phyloP scores from a whole-genome alignment of 176 grass and related monocot species.

The Lolium rigidum region DNA sequence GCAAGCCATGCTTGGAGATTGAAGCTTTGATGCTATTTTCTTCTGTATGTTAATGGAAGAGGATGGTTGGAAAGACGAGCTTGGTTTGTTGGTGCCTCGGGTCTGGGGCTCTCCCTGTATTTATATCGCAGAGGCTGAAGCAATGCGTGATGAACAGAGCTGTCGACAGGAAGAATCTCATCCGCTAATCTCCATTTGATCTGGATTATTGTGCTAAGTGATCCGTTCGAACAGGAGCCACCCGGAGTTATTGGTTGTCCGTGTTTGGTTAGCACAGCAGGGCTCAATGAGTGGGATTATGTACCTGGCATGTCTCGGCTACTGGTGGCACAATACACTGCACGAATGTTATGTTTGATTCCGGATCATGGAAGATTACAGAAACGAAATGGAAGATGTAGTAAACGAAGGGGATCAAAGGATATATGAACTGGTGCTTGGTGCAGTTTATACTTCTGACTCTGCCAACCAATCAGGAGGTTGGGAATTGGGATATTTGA shows the following conservation, averaged over 20 bases:
- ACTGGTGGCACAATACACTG: constrained; percentile 27
- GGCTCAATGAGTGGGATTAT: background rate
- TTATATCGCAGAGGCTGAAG: constrained; percentile 22
- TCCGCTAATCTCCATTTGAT: background rate
- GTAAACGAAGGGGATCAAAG: no score
- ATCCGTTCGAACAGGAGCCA: background rate
- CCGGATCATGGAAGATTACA: constrained; percentile 31
- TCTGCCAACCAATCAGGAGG: no score
- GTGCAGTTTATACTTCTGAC: background rate
- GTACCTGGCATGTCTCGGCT: constrained; percentile 42
- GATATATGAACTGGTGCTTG: background rate
- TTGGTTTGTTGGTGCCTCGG: constrained; percentile 26
- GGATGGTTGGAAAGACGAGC: background rate
- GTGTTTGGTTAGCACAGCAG: constrained; percentile 25
- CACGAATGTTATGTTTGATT: constrained; percentile 14
- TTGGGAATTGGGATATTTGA: no score
- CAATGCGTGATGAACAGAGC: background rate
- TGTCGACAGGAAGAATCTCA: constrained; percentile 46
- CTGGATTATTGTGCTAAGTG: constrained; percentile 6
- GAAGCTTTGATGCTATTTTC: constrained; percentile 11
- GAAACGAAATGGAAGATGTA: no score
- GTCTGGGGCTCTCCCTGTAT: constrained; percentile 6
- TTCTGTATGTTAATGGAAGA: no score
- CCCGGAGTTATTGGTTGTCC: background rate
- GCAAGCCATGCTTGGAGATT: background rate